Conservation (phyloP, 2,329 filamentous ascomycete genomes). For the Plectosphaerella sp. region DNA sequence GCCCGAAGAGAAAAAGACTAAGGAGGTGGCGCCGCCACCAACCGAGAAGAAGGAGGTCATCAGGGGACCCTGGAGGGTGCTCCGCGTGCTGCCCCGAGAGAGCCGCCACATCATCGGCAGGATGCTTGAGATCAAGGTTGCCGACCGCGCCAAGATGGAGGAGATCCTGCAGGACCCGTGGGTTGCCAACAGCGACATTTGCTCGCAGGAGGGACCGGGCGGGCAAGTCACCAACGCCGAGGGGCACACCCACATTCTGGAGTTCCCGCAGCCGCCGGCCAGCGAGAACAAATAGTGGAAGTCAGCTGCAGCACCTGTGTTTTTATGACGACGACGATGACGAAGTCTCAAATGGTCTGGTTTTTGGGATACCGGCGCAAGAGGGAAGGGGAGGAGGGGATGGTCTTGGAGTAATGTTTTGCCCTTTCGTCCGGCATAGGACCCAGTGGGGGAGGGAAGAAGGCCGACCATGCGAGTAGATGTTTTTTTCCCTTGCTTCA, state of each 20-base stretch:
- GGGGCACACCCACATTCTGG: slow-evolving; percentile 80
- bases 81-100: slow-evolving; percentile 83
- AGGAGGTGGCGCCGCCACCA: slow-evolving; percentile 7
- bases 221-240: slow-evolving; percentile 61
- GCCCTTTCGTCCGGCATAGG: too few species aligned
- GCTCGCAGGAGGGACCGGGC: slow-evolving; percentile 69
- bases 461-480: too few species aligned
- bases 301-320: background rate
- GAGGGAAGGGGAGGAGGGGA: too few species aligned
- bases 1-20: slow-evolving; percentile 8
- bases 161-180: slow-evolving; percentile 87
- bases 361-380: too few species aligned
- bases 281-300: background rate
- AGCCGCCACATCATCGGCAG: slow-evolving; percentile 83
- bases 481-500: too few species aligned
- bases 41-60: slow-evolving; percentile 70
- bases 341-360: too few species aligned
- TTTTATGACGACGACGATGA: too few species aligned
- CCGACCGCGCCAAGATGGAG: slow-evolving; percentile 74
- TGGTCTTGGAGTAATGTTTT: too few species aligned
- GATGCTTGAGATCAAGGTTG: slow-evolving; percentile 88
- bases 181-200: slow-evolving; percentile 82
- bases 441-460: too few species aligned
- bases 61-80: slow-evolving; percentile 84
- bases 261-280: slow-evolving; percentile 55